phyloP scores from a whole-genome alignment of 139 green algal species.

The Auxenochlorella pyrenoidosa region DNA sequence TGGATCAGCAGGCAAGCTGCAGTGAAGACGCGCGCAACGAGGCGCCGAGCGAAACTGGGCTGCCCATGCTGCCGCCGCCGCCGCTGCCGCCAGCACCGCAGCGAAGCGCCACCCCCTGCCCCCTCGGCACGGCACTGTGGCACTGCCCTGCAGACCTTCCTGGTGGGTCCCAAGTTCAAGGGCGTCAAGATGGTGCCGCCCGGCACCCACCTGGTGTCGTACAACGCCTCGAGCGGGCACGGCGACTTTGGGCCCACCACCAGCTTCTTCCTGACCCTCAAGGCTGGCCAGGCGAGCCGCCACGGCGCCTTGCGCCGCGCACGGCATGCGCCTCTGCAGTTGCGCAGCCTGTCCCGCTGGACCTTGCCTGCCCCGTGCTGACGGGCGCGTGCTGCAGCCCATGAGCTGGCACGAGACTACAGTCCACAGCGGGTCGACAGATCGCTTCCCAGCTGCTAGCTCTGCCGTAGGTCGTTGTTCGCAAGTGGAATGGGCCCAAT shows the following conservation, averaged over 20 bases:
- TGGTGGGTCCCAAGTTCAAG: conserved; percentile 79
- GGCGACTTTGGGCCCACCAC: conserved; percentile 60
- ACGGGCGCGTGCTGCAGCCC: too few relatives aligned
- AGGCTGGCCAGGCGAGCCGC: background rate
- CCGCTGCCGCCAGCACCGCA: background rate
- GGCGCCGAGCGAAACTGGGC: background rate
- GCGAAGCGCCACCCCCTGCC: background rate
- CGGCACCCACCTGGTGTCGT: conserved; percentile 84
- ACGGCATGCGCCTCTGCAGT: too few relatives aligned
- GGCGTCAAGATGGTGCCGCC: conserved; percentile 95
- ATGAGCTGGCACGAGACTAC: too few relatives aligned
- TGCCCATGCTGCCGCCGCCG: background rate
- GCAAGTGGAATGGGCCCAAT: conserved; percentile 57
- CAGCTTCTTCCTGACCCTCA: conserved; percentile 60
- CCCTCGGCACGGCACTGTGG: background rate
- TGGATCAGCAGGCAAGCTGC: conserved; percentile 82
- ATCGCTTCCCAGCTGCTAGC: too few relatives aligned
- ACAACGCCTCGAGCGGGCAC: conserved; percentile 50
- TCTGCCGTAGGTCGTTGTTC: conserved; percentile 59
- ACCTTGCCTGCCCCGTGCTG: too few relatives aligned
- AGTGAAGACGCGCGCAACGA: background rate
- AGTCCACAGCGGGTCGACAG: too few relatives aligned
- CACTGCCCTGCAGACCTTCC: conserved; percentile 68
- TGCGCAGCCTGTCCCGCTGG: too few relatives aligned
- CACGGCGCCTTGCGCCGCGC: too few relatives aligned